A percentile compares a stretch with the other conserved stretches of the same genome.
Evolutionary conservation across 805 yeast genomes (phyloP).

Genomic region (Barnettozyma californica): DNA sequence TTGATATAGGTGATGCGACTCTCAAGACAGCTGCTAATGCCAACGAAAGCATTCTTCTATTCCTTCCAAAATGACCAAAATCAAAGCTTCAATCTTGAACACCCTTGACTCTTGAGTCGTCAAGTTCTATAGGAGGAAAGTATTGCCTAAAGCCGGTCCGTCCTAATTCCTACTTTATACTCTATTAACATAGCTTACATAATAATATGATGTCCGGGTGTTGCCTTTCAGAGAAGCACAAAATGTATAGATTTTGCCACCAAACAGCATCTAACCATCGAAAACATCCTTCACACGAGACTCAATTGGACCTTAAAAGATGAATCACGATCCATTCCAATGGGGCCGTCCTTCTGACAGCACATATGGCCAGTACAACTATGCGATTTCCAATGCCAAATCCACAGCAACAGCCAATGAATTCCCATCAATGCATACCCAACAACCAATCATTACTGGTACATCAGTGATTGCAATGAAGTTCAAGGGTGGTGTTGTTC

Average conservation of each 20-base stretch:
- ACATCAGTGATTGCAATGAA: constrained; percentile 91
- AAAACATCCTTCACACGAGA: neutral
- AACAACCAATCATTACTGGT: constrained; percentile 93
- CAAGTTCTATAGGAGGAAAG: no score
- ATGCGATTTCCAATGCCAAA: constrained; percentile 61
- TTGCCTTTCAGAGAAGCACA: neutral
- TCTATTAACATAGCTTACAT: neutral
- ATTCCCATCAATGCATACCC: constrained; percentile 81
- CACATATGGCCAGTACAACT: constrained; percentile 77
- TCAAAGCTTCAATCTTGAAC: no score
- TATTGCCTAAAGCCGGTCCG: no score
- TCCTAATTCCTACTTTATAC: neutral
- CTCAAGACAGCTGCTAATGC: no score
- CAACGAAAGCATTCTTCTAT: no score
- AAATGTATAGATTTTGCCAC: neutral
- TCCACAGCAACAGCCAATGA: constrained; percentile 17
- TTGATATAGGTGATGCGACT: no score
- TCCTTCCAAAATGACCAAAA: no score
- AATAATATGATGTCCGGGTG: neutral
- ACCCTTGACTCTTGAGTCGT: no score
- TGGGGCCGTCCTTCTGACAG: constrained; percentile 95
- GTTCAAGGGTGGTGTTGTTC: constrained; percentile 81
- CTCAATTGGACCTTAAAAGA: constrained; percentile 25
- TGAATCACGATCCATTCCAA: constrained; percentile 92
- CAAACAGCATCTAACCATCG: neutral